Percentiles rank a stretch among this genome's conserved stretches.
These are phyloP conservation scores for Monosporascus sp. DNA, from an alignment of 2,329 filamentous ascomycete species.

Conservation along the genomic window DNA sequence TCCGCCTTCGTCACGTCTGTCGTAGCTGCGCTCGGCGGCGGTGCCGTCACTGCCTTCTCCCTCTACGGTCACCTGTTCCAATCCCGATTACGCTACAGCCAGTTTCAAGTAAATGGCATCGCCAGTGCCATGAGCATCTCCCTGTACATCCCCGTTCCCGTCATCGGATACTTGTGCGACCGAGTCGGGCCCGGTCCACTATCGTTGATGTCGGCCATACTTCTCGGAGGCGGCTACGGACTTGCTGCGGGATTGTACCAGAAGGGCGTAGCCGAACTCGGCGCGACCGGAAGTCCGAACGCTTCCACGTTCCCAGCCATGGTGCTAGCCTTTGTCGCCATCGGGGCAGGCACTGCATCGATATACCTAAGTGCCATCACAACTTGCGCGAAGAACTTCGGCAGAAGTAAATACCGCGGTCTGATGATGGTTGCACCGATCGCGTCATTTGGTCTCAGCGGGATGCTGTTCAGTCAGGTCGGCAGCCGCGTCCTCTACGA, in stretches of 20 bases:
- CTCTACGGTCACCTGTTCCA: constrained; percentile 91
- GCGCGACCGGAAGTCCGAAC: constrained; percentile 34
- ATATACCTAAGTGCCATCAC: constrained; percentile 93
- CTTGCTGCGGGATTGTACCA: constrained; percentile 75
- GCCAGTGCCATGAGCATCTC: constrained; percentile 82
- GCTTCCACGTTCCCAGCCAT: constrained; percentile 73
- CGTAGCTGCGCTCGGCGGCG: constrained; percentile 67
- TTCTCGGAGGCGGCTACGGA: constrained; percentile 79
- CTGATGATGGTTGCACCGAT: constrained; percentile 87
- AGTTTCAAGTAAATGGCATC: constrained; percentile 85
- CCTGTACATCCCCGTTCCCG: constrained; percentile 85
- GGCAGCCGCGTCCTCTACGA: constrained; percentile 75
- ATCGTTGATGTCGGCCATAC: constrained; percentile 62
- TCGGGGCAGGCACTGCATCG: constrained; percentile 78
- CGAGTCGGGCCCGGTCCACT: constrained; percentile 75
- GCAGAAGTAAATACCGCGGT: constrained; percentile 78
- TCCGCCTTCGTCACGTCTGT: constrained; percentile 51
- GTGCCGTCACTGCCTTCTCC: constrained; percentile 88
- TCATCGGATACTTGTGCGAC: constrained; percentile 90
- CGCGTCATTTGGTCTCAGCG: constrained; percentile 85
- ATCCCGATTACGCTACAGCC: constrained; percentile 77
- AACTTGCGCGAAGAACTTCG: constrained; percentile 97
- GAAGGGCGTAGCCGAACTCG: constrained; percentile 31
- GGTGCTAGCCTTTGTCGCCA: constrained; percentile 75
- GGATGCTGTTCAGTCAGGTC: constrained; percentile 92